Base-by-base conservation (phyloP, 2,329 filamentous ascomycete genomes). In the Xylariaceae sp. region DNA sequence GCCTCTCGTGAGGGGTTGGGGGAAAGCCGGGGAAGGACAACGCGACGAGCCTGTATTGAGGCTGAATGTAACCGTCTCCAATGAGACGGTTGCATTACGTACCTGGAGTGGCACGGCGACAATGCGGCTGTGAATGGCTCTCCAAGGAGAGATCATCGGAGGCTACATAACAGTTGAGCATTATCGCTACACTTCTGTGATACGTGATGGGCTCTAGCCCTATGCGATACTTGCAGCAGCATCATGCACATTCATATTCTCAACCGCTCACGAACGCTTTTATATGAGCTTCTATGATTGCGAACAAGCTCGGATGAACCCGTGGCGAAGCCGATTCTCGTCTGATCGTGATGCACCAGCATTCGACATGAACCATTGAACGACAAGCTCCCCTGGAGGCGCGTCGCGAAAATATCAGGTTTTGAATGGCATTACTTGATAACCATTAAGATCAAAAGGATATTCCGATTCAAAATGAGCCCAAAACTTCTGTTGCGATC, bases 151-250 rank as follows among this genome's bases (percentile, higher is more conserved):
- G 2, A 58, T 49, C 23, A 49, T 59, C 35, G 48, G 49, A 15
- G 42, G 58, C 15, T 39, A 44, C 34, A 34, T 57, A 42, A 53
- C 9, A 6, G 44, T 10, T 60, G 55, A 37, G 34, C 34, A n/a
- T 39, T 18, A 13, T 30, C 49, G n/a, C 82, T 79, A 4, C 87
- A 79, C 64, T 84, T 85, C 0, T 88, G 83, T 66, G 85, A 85
- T 67, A 85, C 86, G 82, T 81, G 88, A 73, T 88, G 85, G 84
- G 81, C 23, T 82, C 68, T 88, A 88, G 75, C 85, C 86, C 69
- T 88, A 86, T 88, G 76, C 68, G 82, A 73, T 18, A 44, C 6
- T 15, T 51, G 9, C 45, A 30, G 23, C 44, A 35, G 34, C 44
- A 42, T 37, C 51, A 53, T 53, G 48, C 51, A 55, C 7, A 23